Conservation (phyloP, 805 yeast species). For the Kluyveromyces nonfermentans region DNA sequence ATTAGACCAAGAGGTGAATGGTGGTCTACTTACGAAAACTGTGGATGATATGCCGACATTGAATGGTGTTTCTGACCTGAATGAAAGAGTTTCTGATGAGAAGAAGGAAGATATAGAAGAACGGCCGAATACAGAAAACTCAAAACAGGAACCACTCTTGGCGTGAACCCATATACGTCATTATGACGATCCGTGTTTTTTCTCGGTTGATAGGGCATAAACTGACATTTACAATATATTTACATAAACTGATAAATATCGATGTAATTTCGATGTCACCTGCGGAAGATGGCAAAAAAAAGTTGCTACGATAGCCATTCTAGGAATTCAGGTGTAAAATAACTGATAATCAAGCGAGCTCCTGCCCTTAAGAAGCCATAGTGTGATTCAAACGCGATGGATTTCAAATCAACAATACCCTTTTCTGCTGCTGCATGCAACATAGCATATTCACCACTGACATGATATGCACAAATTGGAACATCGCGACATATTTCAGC, state of each 20-base stretch:
- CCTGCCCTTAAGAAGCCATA: slow-evolving; percentile 93
- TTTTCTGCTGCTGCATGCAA: slow-evolving; percentile 96
- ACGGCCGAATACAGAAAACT: neutral
- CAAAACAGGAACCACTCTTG: slow-evolving; percentile 3
- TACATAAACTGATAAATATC: neutral
- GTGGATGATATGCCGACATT: slow-evolving; percentile 20
- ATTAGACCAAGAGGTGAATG: slow-evolving; percentile 40
- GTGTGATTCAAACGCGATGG: slow-evolving; percentile 74
- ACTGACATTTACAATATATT: neutral
- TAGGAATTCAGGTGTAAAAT: slow-evolving; percentile 90
- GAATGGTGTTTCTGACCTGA: slow-evolving; percentile 24
- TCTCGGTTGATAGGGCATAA: neutral
- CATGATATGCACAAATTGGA: slow-evolving; percentile 93
- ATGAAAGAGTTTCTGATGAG: slow-evolving; percentile 9
- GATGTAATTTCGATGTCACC: neutral
- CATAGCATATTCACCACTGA: slow-evolving; percentile 97
- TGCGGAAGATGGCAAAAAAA: slow-evolving; percentile 1
- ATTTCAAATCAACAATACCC: slow-evolving; percentile 78
- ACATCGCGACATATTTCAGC: slow-evolving; percentile 69
- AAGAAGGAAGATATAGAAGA: slow-evolving; percentile 2
- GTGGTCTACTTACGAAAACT: slow-evolving; percentile 20
- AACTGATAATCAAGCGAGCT: slow-evolving; percentile 81
- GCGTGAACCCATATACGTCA: neutral
- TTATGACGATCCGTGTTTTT: neutral
- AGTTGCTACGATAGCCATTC: slow-evolving; percentile 63